A percentile compares a stretch with the other conserved stretches of the same genome.
These are phyloP conservation scores for Flaveria ramosissima DNA, from an alignment of 129 eudicot genomes.

Conservation along the genomic window DNA sequence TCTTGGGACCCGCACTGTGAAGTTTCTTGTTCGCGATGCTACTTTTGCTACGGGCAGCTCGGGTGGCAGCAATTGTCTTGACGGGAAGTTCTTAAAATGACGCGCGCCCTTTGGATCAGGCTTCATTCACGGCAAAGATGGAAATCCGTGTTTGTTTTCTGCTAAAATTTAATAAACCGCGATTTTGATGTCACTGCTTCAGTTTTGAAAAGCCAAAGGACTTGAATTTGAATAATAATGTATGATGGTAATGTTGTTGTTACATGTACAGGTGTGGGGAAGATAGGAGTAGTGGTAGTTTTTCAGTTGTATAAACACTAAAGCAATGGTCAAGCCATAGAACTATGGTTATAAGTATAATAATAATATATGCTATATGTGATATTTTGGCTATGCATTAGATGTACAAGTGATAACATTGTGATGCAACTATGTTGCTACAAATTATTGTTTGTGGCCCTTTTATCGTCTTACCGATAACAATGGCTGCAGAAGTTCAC, in stretches of 20 bases:
- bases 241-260: constrained; percentile 19
- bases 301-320: constrained; percentile 25
- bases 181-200: constrained; percentile 25
- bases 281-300: constrained; percentile 36
- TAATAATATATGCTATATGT: neutral
- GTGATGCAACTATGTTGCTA: neutral
- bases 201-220: constrained; percentile 21
- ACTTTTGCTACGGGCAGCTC: constrained; percentile 57
- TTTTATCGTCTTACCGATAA: neutral
- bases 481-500: neutral
- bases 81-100: constrained; percentile 35
- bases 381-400: neutral
- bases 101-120: neutral
- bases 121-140: constrained; percentile 13
- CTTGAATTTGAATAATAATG: constrained; percentile 35
- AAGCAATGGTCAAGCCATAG: constrained; percentile 25
- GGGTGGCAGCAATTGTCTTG: constrained; percentile 57
- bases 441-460: neutral
- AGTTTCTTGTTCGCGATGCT: constrained; percentile 65
- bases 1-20: constrained; percentile 63
- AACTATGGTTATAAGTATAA: constrained; percentile 22
- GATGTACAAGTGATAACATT: neutral
- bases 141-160: neutral
- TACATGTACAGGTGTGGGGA: constrained; percentile 37
- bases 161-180: constrained; percentile 14